Percentiles rank a stretch among this genome's conserved stretches.
Evolutionary conservation across 2,329 filamentous ascomycete species (phyloP).

Genomic region (Calonectria leucothoes): DNA sequence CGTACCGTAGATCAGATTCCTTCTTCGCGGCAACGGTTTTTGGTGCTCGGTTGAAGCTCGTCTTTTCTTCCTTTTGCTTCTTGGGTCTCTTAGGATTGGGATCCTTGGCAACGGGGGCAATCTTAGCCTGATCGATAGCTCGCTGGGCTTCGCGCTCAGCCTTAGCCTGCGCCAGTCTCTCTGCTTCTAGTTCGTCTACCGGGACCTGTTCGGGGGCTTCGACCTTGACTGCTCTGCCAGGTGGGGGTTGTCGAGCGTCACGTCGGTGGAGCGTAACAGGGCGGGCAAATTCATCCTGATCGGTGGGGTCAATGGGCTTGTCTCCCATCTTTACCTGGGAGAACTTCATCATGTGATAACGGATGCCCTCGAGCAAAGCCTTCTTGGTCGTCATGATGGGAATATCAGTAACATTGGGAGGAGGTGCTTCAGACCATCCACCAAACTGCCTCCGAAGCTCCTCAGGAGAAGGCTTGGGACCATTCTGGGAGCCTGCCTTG

Average conservation of each 20-base stretch:
- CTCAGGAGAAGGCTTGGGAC: conserved; percentile 51
- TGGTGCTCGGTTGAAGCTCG: conserved; percentile 87
- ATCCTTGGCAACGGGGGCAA: conserved; percentile 82
- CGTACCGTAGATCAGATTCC: conserved; percentile 81
- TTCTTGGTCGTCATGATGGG: conserved; percentile 88
- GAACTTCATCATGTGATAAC: conserved; percentile 90
- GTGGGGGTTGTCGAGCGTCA: conserved; percentile 78
- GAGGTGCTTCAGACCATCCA: conserved; percentile 68
- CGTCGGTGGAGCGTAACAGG: conserved; percentile 91
- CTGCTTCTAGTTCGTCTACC: conserved; percentile 68
- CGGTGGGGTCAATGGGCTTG: conserved; percentile 74
- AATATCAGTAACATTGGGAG: conserved; percentile 62
- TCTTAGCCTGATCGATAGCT: conserved; percentile 89
- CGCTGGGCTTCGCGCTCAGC: conserved; percentile 87
- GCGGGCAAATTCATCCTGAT: conserved; percentile 84
- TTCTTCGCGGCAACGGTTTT: conserved; percentile 83
- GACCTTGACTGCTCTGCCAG: conserved; percentile 72
- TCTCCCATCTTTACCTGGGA: conserved; percentile 65
- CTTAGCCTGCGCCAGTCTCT: conserved; percentile 75
- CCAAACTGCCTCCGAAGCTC: conserved; percentile 59
- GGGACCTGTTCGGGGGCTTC: conserved; percentile 59
- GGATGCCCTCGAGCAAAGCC: conserved; percentile 80
- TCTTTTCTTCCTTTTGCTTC: conserved; percentile 84
- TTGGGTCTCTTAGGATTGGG: conserved; percentile 61
- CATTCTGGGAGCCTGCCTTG: conserved; percentile 39